Evolutionary conservation across 768 basidiomycete genomes (phyloP), one percentile per base, ranked within the genome.

Genomic region (Pleurotus ostreatus): DNA sequence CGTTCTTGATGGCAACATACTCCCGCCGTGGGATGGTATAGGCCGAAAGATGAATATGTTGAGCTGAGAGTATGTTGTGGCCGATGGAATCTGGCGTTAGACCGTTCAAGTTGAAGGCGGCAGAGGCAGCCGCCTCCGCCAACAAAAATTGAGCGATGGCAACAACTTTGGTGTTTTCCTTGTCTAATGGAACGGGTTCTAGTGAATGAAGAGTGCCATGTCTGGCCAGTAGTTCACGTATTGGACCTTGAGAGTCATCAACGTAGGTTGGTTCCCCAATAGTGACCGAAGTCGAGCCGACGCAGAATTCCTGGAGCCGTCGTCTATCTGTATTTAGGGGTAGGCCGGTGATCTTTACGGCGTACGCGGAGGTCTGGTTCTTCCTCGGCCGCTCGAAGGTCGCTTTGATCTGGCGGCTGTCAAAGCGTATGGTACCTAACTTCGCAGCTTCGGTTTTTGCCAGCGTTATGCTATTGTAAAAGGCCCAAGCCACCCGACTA

Each of bases 281-380:
- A 1, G 68, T 70, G 37, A 70, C 59, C 5, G 70, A 55, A 2
- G 60, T 62, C 5, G 62, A 55, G 18, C 62, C 71, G 3, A 55
- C 48, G 54, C 73, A 73, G 37, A 79, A 64, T 20, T 62, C 60
- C 46, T 68, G 62, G 22, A 81, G 46, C 4, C 74, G 70, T 9
- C 62, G 61, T 38, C 65, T 63, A 20, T 70, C 65, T 2, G 66
- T 61, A 48, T 67, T 60, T 2, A 68, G 46, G 13, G 79, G 74
- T n/a, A 85, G 63, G 20, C 73, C 74, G 23, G 70, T 73, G 39
- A 85, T 60, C 45, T 74, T 71, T 41, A 83, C 69, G 8, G 74
- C 69, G 59, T 74, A 82, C 3, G 70, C 65, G 38, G 68, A 59
- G 23, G 61, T 70, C 59, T 78, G 74, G 12, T 48, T 41, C 16